Evolutionary conservation across 1,284 basidiomycete species (phyloP).

Genomic region (Chalciporus piperatoides): DNA sequence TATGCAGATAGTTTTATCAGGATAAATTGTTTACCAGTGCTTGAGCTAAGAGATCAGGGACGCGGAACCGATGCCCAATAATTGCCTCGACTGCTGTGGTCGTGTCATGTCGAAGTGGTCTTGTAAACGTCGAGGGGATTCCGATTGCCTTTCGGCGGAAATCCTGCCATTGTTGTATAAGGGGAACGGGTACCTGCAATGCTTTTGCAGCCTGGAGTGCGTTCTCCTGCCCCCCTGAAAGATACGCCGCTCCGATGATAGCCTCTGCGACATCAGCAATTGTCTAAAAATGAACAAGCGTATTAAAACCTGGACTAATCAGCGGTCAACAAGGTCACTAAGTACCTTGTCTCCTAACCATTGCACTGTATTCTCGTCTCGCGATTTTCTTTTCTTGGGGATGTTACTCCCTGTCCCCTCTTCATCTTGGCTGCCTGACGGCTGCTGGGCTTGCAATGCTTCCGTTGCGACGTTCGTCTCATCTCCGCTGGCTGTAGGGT

Average conservation of each 20-base stretch:
- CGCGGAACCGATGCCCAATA: conserved; percentile 56
- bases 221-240: conserved; percentile 61
- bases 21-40: conserved; percentile 54
- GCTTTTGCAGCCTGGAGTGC: conserved; percentile 62
- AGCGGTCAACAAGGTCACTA: conserved; percentile 2
- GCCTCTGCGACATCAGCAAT: conserved; percentile 80
- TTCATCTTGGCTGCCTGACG: conserved; percentile 14
- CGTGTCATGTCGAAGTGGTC: conserved; percentile 42
- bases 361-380: conserved; percentile 48
- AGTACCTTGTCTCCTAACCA: conserved; percentile 74
- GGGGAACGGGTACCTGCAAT: conserved; percentile 57
- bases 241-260: conserved; percentile 74
- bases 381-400: conserved; percentile 37
- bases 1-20: not conserved
- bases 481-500: conserved; percentile 29
- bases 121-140: conserved; percentile 40
- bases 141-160: conserved; percentile 50
- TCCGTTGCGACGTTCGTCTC: conserved; percentile 17
- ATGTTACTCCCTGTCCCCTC: conserved; percentile 29
- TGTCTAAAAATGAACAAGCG: conserved; percentile 42
- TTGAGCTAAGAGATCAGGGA: conserved; percentile 61
- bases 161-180: conserved; percentile 66
- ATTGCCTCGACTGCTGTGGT: conserved; percentile 57
- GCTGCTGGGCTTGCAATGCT: conserved; percentile 13
- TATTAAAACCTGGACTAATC: conserved; percentile 10